Evolutionary conservation across 1,284 basidiomycete genomes (phyloP).

Genomic region (Fistulina hepatica): DNA sequence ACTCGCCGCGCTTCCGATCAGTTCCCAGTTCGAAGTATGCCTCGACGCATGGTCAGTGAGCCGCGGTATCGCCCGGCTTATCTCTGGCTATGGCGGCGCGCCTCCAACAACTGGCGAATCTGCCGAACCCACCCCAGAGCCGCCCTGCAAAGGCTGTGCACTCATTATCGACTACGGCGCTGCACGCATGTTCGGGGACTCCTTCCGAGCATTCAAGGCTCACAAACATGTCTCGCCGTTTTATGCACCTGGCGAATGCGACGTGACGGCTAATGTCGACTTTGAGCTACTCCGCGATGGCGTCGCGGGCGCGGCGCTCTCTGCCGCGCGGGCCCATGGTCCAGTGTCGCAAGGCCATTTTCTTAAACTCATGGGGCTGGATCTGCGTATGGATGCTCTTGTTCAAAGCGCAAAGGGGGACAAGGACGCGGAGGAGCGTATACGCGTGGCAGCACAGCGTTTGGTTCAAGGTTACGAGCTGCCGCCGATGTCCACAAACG

Average conservation of each 20-base stretch:
- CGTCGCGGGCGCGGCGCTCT: slow-evolving; percentile 38
- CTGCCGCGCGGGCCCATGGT: slow-evolving; percentile 38
- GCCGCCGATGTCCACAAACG: background rate
- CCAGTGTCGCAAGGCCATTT: slow-evolving; percentile 64
- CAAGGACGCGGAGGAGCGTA: background rate
- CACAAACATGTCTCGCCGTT: slow-evolving; percentile 87
- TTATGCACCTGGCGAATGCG: slow-evolving; percentile 75
- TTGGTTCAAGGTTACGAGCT: background rate
- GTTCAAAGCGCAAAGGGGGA: slow-evolving; percentile 1
- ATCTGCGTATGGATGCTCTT: slow-evolving; percentile 47
- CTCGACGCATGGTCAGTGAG: slow-evolving; percentile 61
- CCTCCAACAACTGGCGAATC: too few species aligned
- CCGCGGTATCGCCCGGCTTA: slow-evolving; percentile 51
- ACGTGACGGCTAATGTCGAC: slow-evolving; percentile 94
- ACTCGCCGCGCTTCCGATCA: slow-evolving; percentile 67
- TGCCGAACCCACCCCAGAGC: slow-evolving; percentile 12
- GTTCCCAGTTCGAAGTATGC: slow-evolving; percentile 71
- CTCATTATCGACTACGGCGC: slow-evolving; percentile 90
- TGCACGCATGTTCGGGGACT: slow-evolving; percentile 59
- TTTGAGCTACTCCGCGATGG: slow-evolving; percentile 84
- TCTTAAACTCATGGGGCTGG: slow-evolving; percentile 60
- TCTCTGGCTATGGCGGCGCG: slow-evolving; percentile 22
- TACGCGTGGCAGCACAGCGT: background rate
- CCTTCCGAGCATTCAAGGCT: slow-evolving; percentile 85
- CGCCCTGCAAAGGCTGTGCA: slow-evolving; percentile 52